Percentiles rank a stretch among this genome's conserved stretches.
phyloP scores from a whole-genome alignment of 495 filamentous ascomycete species.

The Tuber indicum region DNA sequence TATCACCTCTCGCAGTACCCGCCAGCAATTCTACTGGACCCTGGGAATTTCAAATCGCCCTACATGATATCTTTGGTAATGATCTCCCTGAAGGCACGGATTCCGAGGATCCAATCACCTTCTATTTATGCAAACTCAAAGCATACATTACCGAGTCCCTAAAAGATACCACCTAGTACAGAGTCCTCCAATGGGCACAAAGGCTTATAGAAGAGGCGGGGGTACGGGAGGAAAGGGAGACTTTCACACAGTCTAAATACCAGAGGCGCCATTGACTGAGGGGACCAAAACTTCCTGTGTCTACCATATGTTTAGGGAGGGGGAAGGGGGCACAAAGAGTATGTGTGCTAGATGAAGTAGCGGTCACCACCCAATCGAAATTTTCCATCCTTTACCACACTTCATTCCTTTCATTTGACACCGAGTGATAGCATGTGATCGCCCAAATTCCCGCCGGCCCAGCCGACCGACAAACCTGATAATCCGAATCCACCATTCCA shows the following conservation, averaged over 20 bases:
- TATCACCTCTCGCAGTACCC: too few relatives aligned
- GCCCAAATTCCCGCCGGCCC: not conserved
- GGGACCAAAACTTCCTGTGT: too few relatives aligned
- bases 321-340: not conserved
- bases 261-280: not conserved
- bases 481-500: not conserved
- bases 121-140: not conserved
- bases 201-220: not conserved
- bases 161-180: not conserved
- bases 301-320: not conserved
- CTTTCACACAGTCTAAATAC: not conserved
- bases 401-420: not conserved
- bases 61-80: not conserved
- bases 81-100: not conserved
- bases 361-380: too few relatives aligned
- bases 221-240: not conserved
- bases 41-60: not conserved
- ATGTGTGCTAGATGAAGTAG: not conserved
- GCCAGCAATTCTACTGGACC: not conserved
- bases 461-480: not conserved
- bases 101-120: not conserved
- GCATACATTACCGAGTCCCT: not conserved
- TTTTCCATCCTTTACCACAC: not conserved
- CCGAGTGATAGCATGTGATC: not conserved
- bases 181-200: not conserved